Evolutionary conservation across 2,329 filamentous ascomycete genomes (phyloP).

Genomic region (Blastomyces parvus): DNA sequence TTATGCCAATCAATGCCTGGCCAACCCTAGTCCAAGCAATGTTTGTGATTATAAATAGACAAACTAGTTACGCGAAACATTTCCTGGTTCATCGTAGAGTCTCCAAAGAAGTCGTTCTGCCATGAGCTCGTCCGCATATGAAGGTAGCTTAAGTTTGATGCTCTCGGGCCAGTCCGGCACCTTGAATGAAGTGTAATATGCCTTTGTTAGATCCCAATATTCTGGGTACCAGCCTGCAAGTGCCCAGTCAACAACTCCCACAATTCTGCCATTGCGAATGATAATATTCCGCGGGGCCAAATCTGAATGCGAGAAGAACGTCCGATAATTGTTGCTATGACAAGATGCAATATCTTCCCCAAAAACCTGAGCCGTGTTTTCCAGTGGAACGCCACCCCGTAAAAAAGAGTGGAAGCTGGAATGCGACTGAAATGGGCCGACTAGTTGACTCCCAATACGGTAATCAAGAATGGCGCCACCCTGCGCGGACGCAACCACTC

Average conservation of each 20-base stretch:
- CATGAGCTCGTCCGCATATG: slow-evolving; percentile 13
- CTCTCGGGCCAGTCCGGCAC: slow-evolving; percentile 13
- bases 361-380: slow-evolving; percentile 13
- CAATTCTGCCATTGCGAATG: slow-evolving; percentile 16
- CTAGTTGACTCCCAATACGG: slow-evolving; percentile 13
- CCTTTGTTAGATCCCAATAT: slow-evolving; percentile 20
- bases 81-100: slow-evolving; percentile 15
- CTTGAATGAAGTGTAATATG: slow-evolving; percentile 13
- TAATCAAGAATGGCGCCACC: slow-evolving; percentile 15
- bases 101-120: slow-evolving; percentile 15
- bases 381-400: slow-evolving; percentile 13
- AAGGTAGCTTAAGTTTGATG: slow-evolving; percentile 13
- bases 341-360: slow-evolving; percentile 13
- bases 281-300: slow-evolving; percentile 22
- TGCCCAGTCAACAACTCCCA: slow-evolving; percentile 21
- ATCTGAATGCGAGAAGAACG: slow-evolving; percentile 20
- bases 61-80: slow-evolving; percentile 12
- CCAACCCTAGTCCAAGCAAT: slow-evolving; percentile 10
- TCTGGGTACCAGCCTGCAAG: slow-evolving; percentile 21
- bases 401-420: slow-evolving; percentile 15
- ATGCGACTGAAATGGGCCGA: slow-evolving; percentile 14
- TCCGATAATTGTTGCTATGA: slow-evolving; percentile 12
- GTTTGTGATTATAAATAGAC: slow-evolving; percentile 10
- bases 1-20: slow-evolving; percentile 9
- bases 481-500: slow-evolving; percentile 11